Percentiles rank a stretch among this genome's conserved stretches.
phyloP scores from a whole-genome alignment of 495 filamentous ascomycete genomes.

The Opeltia flavorubescens region DNA sequence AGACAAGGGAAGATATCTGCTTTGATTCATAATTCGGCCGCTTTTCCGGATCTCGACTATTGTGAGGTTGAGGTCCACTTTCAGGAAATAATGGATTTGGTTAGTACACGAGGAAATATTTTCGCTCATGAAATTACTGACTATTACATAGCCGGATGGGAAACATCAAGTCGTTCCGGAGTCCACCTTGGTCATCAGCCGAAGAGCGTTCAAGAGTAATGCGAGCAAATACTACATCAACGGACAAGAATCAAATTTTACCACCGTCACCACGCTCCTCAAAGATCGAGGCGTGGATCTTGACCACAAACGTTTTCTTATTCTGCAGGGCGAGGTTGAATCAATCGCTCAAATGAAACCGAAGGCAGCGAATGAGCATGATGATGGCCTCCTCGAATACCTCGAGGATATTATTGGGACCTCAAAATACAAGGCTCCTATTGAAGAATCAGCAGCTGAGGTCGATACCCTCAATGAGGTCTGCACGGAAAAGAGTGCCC shows the following conservation, averaged over 20 bases:
- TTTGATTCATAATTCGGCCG: slow-evolving; percentile 88
- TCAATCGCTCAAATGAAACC: slow-evolving; percentile 99
- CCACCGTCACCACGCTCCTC: slow-evolving; percentile 74
- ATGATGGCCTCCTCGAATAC: slow-evolving; percentile 92
- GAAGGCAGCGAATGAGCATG: slow-evolving; percentile 85
- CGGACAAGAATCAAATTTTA: slow-evolving; percentile 74
- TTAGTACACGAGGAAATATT: slow-evolving; percentile 12
- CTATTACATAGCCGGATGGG: slow-evolving; percentile 41
- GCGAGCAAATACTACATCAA: slow-evolving; percentile 97
- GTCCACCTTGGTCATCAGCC: slow-evolving; percentile 73
- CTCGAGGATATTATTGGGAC: slow-evolving; percentile 98
- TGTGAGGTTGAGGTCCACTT: slow-evolving; percentile 97
- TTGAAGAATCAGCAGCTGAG: slow-evolving; percentile 81
- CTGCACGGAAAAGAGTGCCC: slow-evolving; percentile 81
- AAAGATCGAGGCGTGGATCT: slow-evolving; percentile 82
- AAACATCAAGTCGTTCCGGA: slow-evolving; percentile 59
- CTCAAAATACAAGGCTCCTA: slow-evolving; percentile 91
- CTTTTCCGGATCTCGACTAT: slow-evolving; percentile 65
- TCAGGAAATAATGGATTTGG: slow-evolving; percentile 77
- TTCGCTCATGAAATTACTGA: slow-evolving; percentile 10
- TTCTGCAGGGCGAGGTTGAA: slow-evolving; percentile 94
- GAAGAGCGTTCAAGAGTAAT: slow-evolving; percentile 94
- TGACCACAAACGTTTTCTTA: slow-evolving; percentile 96
- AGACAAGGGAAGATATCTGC: slow-evolving; percentile 96
- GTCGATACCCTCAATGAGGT: slow-evolving; percentile 88